phyloP scores from a whole-genome alignment of 805 yeast species.

The Candida orba region DNA sequence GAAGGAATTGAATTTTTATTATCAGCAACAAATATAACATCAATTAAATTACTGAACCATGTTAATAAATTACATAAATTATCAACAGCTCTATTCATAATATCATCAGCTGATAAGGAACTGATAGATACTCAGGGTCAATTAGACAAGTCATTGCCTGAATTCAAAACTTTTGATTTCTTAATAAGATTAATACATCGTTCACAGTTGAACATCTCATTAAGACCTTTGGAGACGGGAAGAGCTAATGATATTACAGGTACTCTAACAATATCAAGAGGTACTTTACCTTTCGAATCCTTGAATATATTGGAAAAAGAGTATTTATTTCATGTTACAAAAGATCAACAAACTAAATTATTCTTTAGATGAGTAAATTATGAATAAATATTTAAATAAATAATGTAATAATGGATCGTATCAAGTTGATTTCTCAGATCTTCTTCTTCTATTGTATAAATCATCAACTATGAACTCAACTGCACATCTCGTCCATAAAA shows the following conservation, averaged over 20 bases:
- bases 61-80: conserved; percentile 28
- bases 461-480: conserved; percentile 86
- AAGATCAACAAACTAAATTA: conserved; percentile 39
- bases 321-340: conserved; percentile 51
- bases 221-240: conserved; percentile 71
- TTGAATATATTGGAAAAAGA: conserved; percentile 46
- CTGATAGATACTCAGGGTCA: conserved; percentile 24
- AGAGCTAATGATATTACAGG: conserved; percentile 82
- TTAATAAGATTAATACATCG: conserved; percentile 41
- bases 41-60: conserved; percentile 29
- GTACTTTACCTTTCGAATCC: conserved; percentile 26
- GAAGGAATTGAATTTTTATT: conserved; percentile 44
- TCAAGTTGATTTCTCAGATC: conserved; percentile 8
- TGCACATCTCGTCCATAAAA: conserved; percentile 80
- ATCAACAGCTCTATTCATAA: conserved; percentile 30
- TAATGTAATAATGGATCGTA: not conserved
- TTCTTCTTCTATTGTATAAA: conserved; percentile 37
- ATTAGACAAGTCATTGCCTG: conserved; percentile 25
- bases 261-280: conserved; percentile 49
- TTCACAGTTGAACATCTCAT: conserved; percentile 42
- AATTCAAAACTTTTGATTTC: conserved; percentile 39
- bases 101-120: conserved; percentile 35
- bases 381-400: conserved; percentile 1
- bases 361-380: conserved; percentile 28
- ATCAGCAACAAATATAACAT: conserved; percentile 31